Evolutionary conservation across 192 early-diverging fungal species (phyloP), one percentile per base, ranked within the genome.

Genomic region (Backusella australiensis): DNA sequence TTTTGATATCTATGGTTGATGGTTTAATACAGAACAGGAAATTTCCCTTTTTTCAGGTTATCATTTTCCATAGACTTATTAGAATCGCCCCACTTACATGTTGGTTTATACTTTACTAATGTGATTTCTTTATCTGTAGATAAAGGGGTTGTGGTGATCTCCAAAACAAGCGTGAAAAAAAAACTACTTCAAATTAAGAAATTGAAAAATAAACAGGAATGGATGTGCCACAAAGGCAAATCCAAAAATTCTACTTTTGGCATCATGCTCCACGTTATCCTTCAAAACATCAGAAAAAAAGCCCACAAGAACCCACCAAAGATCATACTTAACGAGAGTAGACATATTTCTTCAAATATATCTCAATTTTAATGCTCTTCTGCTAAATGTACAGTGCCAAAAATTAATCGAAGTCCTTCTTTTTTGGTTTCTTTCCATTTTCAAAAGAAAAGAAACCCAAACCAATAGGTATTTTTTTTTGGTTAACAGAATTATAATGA

Each of bases 41-140:
- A n/a, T 11, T 63, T 63, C 21, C 23, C 19, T 59, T 59, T 59
- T 49, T 49, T 49, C 6, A 49, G 92, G 70, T 71, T 49, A 46
- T 71, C 17, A 41, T 14, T 14, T 49, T 49, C 17, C 15, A 44
- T 44, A 49, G 17, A 49, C 19, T n/a, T 49, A 23, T 29, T 65
- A 32, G 11, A 6, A 12, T 26, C 26, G 32, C 29, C 15, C 21
- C 26, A 66, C n/a, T 49, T 49, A n/a, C 19, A 49, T 49, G 15
- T n/a, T 49, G 6, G 46, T 49, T n/a, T 44, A 17, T 17, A 14
- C 4, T 44, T 44, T 14, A 44, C 38, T 39, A 39, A 39, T 39
- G 38, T 3, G 38, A 39, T 39, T 39, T 39, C 38, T 15, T 29
- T 29, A 3, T 63, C 26, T 63, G 11, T 12, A 63, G 1, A 63